Conservation (phyloP, 2,329 filamentous ascomycete genomes). For the Claviceps digitariae region DNA sequence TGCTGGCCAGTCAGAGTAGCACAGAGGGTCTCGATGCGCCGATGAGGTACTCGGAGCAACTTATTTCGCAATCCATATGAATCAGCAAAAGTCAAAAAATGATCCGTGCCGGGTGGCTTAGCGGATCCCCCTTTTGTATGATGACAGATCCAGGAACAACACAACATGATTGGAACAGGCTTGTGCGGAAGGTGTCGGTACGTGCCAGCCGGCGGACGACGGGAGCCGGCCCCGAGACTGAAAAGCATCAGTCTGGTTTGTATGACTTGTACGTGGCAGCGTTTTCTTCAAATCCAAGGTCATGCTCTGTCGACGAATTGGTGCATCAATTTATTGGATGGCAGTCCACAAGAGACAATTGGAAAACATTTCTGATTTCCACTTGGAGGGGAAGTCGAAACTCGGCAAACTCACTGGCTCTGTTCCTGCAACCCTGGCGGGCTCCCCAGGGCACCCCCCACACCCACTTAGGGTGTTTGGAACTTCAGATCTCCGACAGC, state of each 20-base stretch:
- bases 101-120: slow-evolving; percentile 3
- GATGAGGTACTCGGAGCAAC: slow-evolving; percentile 6
- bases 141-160: not conserved
- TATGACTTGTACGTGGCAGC: not conserved
- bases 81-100: slow-evolving; percentile 4
- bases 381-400: not conserved
- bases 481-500: not conserved
- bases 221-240: not conserved
- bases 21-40: not conserved
- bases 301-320: not conserved
- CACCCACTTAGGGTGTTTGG: not conserved
- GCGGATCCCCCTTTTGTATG: slow-evolving; percentile 2
- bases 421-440: not conserved
- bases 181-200: too few species aligned
- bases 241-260: too few species aligned
- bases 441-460: too few species aligned
- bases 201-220: too few species aligned
- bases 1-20: slow-evolving; percentile 6
- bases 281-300: not conserved
- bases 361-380: too few species aligned
- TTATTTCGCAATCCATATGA: slow-evolving; percentile 10
- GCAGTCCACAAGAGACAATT: not conserved
- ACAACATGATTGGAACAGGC: not conserved
- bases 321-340: not conserved
- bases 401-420: not conserved